These are phyloP conservation scores for Strigomonas galati DNA, from an alignment of 208 protist species.

Conservation along the genomic window DNA sequence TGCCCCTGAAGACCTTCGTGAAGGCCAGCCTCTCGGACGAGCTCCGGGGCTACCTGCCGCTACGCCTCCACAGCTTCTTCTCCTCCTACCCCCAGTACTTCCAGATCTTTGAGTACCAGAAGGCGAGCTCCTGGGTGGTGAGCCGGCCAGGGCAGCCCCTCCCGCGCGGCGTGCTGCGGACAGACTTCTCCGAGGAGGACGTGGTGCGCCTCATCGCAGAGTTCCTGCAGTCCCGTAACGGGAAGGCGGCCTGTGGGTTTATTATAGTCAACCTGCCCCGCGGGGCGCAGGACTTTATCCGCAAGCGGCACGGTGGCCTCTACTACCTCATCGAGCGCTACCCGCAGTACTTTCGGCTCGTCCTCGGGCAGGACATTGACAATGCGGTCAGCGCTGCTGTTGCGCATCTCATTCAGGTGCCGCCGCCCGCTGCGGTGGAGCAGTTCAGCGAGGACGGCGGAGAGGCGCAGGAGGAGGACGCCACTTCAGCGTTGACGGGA, in stretches of 20 bases:
- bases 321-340: slow-evolving; percentile 75
- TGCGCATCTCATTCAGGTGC: slow-evolving; percentile 75
- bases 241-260: slow-evolving; percentile 27
- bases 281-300: slow-evolving; percentile 72
- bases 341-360: slow-evolving; percentile 81
- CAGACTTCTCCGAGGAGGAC: slow-evolving; percentile 75
- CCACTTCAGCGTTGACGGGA: background rate
- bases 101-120: slow-evolving; percentile 78
- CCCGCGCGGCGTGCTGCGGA: slow-evolving; percentile 77
- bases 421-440: slow-evolving; percentile 4
- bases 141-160: slow-evolving; percentile 67
- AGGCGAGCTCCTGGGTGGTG: slow-evolving; percentile 65
- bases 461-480: too few species aligned
- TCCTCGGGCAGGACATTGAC: slow-evolving; percentile 52
- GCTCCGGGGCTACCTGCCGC: slow-evolving; percentile 68
- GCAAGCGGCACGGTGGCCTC: slow-evolving; percentile 67
- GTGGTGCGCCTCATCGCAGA: slow-evolving; percentile 75
- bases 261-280: slow-evolving; percentile 68
- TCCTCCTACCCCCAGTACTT: slow-evolving; percentile 84
- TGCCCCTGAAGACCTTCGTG: slow-evolving; percentile 60
- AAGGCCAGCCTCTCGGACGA: slow-evolving; percentile 68
- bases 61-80: slow-evolving; percentile 76
- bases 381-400: slow-evolving; percentile 69
- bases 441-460: background rate
- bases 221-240: slow-evolving; percentile 53